Conservation (phyloP, 2,329 filamentous ascomycete genomes). For the Aspergillaceae sp. region DNA sequence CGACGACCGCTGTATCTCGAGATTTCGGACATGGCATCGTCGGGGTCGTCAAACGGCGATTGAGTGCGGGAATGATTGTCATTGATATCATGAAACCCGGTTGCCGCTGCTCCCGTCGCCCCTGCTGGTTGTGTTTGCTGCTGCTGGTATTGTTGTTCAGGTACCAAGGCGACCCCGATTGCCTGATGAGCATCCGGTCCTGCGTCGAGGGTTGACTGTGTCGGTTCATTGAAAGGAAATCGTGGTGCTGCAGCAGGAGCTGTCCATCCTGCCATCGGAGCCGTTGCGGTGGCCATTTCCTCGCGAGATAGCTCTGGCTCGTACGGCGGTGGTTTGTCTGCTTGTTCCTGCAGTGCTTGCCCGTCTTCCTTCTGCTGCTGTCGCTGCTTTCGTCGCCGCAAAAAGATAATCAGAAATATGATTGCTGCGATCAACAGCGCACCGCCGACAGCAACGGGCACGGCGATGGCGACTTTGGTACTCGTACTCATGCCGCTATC, state of each 20-base stretch:
- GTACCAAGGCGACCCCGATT: background rate
- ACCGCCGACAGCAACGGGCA: constrained; percentile 24
- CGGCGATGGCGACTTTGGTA: constrained; percentile 24
- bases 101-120: background rate
- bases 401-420: constrained; percentile 14
- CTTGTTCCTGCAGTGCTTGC: background rate
- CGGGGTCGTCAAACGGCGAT: constrained; percentile 17
- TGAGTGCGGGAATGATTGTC: constrained; percentile 1
- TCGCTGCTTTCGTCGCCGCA: constrained; percentile 16
- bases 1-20: constrained; percentile 12
- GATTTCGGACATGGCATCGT: constrained; percentile 20
- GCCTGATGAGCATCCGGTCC: background rate
- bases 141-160: background rate
- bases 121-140: background rate
- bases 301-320: background rate
- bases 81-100: constrained; percentile 1
- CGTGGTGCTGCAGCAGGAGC: too few relatives aligned
- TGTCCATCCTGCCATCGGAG: too few relatives aligned
- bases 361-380: background rate
- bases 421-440: constrained; percentile 12
- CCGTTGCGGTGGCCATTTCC: background rate
- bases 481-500: constrained; percentile 6
- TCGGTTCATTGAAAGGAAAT: too few relatives aligned
- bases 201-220: too few relatives aligned
- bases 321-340: background rate